Percentiles rank a stretch among this genome's conserved stretches.
Evolutionary conservation across 1,284 basidiomycete genomes (phyloP).

Genomic region (Heterobasidion irregulare): DNA sequence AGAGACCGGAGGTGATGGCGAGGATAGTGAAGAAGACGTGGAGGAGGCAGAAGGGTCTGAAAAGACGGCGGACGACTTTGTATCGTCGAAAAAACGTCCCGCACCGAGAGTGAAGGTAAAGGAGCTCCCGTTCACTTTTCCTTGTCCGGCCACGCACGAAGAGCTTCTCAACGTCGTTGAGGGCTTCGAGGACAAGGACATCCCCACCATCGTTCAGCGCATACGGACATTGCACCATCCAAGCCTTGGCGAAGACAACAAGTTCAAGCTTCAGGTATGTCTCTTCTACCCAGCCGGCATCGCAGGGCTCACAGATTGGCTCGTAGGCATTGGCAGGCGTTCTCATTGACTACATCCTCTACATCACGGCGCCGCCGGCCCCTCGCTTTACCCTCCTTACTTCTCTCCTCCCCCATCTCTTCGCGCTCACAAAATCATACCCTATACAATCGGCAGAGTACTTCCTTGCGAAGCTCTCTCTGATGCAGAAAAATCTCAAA

Average conservation of each 20-base stretch:
- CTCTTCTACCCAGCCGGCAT: neutral
- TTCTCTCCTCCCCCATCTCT: constrained; percentile 75
- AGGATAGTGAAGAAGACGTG: constrained; percentile 23
- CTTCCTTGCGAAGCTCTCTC: constrained; percentile 75
- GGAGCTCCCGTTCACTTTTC: constrained; percentile 88
- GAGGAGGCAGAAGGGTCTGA: constrained; percentile 23
- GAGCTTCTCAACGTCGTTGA: constrained; percentile 84
- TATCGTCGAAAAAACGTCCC: constrained; percentile 16
- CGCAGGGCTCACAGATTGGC: constrained; percentile 3
- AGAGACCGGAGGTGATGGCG: constrained; percentile 22
- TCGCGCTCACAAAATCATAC: constrained; percentile 74
- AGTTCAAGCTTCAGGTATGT: constrained; percentile 80
- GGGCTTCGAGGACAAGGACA: constrained; percentile 58
- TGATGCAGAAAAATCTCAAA: constrained; percentile 95
- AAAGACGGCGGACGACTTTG: constrained; percentile 36
- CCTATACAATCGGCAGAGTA: constrained; percentile 74
- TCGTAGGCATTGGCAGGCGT: constrained; percentile 66
- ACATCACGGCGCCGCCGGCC: constrained; percentile 58
- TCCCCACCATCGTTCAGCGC: constrained; percentile 83
- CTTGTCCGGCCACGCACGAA: constrained; percentile 81
- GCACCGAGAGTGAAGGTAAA: constrained; percentile 17
- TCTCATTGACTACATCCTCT: constrained; percentile 88
- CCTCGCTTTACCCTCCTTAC: constrained; percentile 59
- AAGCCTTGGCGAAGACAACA: constrained; percentile 86
- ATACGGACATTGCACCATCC: constrained; percentile 91